Base-by-base conservation (phyloP, 257 asterid species). In the Solanum medicagineum region DNA sequence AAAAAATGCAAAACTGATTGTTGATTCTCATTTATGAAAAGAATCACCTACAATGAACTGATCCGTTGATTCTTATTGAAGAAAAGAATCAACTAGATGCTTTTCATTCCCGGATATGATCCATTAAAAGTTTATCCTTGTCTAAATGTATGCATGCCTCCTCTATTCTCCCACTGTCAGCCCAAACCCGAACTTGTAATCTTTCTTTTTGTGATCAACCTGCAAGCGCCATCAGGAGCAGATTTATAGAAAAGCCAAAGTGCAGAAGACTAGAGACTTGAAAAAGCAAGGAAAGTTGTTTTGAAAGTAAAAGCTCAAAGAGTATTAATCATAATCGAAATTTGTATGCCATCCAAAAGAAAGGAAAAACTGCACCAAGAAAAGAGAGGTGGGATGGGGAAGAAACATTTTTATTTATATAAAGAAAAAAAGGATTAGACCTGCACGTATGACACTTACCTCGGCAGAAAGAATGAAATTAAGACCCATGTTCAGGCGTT, bases 181-280 rank as follows among this genome's bases (percentile, higher is more conserved):
- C 66, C 87, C 87, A 51, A 75, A 85, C 32, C 87, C 87, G 54
- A 85, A 85, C 87, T 85, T 85, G 87, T 85, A 85, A 36, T 85
- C 87, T 20, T 77, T 85, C 87, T 85, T 85, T 47, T 62, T 59
- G 53, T 85, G 87, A 49, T 85, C 87, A 74, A 85, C 22, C 87
- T 85, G 87, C 80, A 77, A 49, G 80, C 36, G 8, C 80, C 15
- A 19, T 70, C 32, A 42, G 54, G 54, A 70, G 54, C 17, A 32
- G n/a, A 32, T 32, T 63, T 5, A 70, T 13, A 70, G 45, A 66
- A 47, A 15, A 66, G 22, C 22, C 47, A 5, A 70, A 70, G 13
- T 70, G 29, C 54, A 70, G 1, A 29, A 70, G 29, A 19, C 22
- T n/a, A n/a, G 80, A 70, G 54, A 70, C 80, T 70, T 40, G 53